These are phyloP conservation scores for Kwoniella europaea DNA, from an alignment of 768 basidiomycete species.

Conservation along the genomic window DNA sequence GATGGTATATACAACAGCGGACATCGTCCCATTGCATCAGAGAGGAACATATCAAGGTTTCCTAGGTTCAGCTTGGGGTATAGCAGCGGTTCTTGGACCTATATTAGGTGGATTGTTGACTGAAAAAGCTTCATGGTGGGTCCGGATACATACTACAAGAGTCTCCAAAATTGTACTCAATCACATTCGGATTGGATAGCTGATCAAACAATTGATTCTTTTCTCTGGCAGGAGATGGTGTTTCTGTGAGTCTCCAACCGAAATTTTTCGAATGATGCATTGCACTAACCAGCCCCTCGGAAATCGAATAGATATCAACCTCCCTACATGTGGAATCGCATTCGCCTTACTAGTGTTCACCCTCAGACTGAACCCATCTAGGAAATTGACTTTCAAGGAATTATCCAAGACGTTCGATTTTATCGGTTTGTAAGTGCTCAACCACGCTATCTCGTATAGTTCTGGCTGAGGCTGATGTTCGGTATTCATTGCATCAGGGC, in stretches of 20 bases:
- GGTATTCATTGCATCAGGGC: slow-evolving; percentile 26
- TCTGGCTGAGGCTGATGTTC: slow-evolving; percentile 7
- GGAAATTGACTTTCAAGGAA: slow-evolving; percentile 37
- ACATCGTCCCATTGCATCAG: slow-evolving; percentile 79
- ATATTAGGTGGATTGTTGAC: slow-evolving; percentile 70
- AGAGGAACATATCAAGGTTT: slow-evolving; percentile 74
- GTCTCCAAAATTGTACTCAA: no score
- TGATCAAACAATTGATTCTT: no score
- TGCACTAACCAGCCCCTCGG: background rate
- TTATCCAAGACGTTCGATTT: slow-evolving; percentile 58
- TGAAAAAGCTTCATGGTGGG: slow-evolving; percentile 33
- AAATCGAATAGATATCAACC: slow-evolving; percentile 49
- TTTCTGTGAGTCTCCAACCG: slow-evolving; percentile 35
- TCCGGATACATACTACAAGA: no score
- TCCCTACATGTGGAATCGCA: slow-evolving; percentile 56
- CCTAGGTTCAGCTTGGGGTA: slow-evolving; percentile 74
- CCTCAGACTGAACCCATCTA: slow-evolving; percentile 56
- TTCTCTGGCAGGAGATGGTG: slow-evolving; percentile 41
- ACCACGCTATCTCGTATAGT: background rate
- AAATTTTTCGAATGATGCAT: background rate
- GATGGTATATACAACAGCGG: slow-evolving; percentile 49
- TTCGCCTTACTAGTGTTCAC: slow-evolving; percentile 53
- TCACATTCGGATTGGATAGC: no score
- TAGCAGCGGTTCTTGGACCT: slow-evolving; percentile 74
- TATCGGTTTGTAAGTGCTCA: slow-evolving; percentile 52